Evolutionary conservation across 75 land plant species (phyloP), one percentile per base, ranked within the genome.

Genomic region (Adiantum capillusveneris): DNA sequence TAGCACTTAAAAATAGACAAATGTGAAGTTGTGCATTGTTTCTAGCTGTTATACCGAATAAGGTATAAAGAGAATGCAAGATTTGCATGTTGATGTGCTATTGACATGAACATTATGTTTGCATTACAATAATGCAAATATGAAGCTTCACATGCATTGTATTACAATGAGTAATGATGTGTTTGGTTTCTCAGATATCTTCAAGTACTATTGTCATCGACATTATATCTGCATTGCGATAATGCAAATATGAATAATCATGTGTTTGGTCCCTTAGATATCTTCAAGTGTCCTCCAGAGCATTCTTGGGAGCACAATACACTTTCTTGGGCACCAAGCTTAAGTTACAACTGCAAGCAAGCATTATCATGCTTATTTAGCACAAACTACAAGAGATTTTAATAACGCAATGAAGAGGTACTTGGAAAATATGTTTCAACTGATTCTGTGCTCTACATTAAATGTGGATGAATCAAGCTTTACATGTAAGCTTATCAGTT

Each of bases 241-340:
- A n/a, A n/a, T n/a, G n/a, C n/a, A n/a, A n/a, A n/a, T n/a, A n/a
- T n/a, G n/a, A n/a, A n/a, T n/a, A n/a, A n/a, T n/a, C n/a, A n/a
- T n/a, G n/a, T n/a, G n/a, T n/a, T n/a, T n/a, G n/a, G n/a, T n/a
- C n/a, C n/a, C n/a, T n/a, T n/a, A n/a, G n/a, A n/a, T n/a, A n/a
- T n/a, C n/a, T n/a, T 24, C 21, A 25, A 30, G 25, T 30, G 46
- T 26, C 56, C 29, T 74, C 34, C 62, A 92, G 94, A 70, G 84
- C 93, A 12, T 83, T 92, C 54, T 60, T 88, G 43, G 94, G 87
- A 60, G 78, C 90, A 54, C 93, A 88, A 57, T 92, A 88, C 52
- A 65, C 72, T 25, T 85, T 73, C 62, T 82, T 65, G 62, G 74
- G 85, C 36, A 39, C 81, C 6, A 82, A 73, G 62, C 76, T 92